Evolutionary conservation across 148 eudicot genomes (phyloP).

Genomic region (Beta vulgaris): DNA sequence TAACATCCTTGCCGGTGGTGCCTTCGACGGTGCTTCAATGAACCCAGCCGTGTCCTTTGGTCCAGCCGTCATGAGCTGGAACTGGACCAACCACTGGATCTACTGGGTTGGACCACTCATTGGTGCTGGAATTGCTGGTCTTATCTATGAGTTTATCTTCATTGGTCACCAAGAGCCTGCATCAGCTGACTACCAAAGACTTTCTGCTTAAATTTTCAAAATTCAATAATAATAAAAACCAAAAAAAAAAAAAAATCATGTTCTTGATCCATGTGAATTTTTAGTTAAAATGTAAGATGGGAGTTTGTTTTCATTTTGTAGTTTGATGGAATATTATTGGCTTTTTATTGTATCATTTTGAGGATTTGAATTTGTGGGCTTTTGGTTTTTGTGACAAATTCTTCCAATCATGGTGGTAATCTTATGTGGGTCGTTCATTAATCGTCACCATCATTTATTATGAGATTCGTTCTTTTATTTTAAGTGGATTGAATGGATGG

Average conservation of each 20-base stretch:
- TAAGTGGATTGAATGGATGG: background rate
- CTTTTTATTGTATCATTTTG: background rate
- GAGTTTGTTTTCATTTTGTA: background rate
- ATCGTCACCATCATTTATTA: background rate
- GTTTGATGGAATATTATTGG: background rate
- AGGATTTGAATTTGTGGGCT: background rate
- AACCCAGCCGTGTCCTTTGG: conserved; percentile 67
- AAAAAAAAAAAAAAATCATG: no score
- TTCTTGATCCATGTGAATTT: background rate
- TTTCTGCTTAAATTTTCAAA: conserved; percentile 17
- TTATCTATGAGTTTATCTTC: conserved; percentile 47
- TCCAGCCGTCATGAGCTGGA: conserved; percentile 57
- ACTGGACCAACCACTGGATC: conserved; percentile 53
- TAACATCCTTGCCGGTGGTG: conserved; percentile 56
- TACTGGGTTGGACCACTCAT: conserved; percentile 59
- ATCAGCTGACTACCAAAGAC: conserved; percentile 29
- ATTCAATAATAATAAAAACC: background rate
- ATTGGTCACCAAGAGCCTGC: conserved; percentile 24
- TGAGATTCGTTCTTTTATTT: conserved; percentile 2
- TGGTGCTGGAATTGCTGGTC: conserved; percentile 51
- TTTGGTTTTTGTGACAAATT: background rate
- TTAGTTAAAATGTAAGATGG: background rate
- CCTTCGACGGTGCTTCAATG: conserved; percentile 61
- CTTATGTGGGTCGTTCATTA: background rate
- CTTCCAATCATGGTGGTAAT: conserved; percentile 3